Percentiles rank a stretch among this genome's conserved stretches.
Evolutionary conservation across 352 stramenopile genomes (phyloP).

Genomic region (Pythium grandisporangium): DNA sequence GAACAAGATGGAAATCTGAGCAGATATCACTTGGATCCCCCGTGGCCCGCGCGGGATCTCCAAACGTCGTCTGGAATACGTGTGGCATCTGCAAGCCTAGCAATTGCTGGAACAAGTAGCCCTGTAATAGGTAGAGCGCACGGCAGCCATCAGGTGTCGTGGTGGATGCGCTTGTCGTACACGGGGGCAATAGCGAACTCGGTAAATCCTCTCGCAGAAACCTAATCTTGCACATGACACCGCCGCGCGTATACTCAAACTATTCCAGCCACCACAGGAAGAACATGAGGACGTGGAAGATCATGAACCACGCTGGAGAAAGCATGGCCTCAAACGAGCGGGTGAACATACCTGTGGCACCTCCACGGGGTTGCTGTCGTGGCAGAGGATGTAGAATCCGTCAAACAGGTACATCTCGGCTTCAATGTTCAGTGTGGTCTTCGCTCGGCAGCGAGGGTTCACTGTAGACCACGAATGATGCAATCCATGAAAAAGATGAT

Average conservation of each 20-base stretch:
- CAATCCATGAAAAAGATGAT: background rate
- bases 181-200: slow-evolving; percentile 20
- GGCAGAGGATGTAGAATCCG: slow-evolving; percentile 78
- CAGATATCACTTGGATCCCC: slow-evolving; percentile 50
- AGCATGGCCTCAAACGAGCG: background rate
- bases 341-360: slow-evolving; percentile 39
- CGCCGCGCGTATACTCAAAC: slow-evolving; percentile 77
- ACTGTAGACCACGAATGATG: slow-evolving; percentile 20
- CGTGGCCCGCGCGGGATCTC: slow-evolving; percentile 35
- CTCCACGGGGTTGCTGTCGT: slow-evolving; percentile 31
- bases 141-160: slow-evolving; percentile 25
- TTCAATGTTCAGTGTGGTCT: slow-evolving; percentile 64
- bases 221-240: slow-evolving; percentile 69
- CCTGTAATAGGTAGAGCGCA: slow-evolving; percentile 57
- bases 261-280: slow-evolving; percentile 8
- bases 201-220: slow-evolving; percentile 62
- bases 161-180: background rate
- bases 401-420: slow-evolving; percentile 72
- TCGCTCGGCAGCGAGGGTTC: slow-evolving; percentile 60
- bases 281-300: background rate
- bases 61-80: slow-evolving; percentile 59
- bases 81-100: slow-evolving; percentile 65
- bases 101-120: slow-evolving; percentile 67
- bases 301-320: background rate
- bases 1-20: slow-evolving; percentile 71